phyloP scores from a whole-genome alignment of 2,329 filamentous ascomycete genomes.

The Elsinoe perseae region DNA sequence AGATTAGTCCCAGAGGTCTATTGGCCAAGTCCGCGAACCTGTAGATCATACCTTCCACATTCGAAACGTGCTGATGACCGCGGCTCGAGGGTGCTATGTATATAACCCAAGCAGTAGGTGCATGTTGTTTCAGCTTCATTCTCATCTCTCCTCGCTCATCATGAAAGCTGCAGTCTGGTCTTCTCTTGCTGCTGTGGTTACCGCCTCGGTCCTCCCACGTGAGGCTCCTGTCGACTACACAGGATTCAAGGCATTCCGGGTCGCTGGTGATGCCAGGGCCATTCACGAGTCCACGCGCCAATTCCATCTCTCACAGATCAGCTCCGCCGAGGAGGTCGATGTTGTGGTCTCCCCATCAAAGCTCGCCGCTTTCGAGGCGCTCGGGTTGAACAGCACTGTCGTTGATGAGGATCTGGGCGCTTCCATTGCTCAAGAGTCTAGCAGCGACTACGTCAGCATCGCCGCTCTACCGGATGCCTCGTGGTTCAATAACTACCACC shows the following conservation, averaged over 20 bases:
- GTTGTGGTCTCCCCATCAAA: conserved; percentile 18
- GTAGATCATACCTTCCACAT: conserved; percentile 10
- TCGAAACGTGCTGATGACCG: background rate
- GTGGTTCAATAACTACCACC: conserved; percentile 23
- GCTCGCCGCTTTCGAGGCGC: conserved; percentile 18
- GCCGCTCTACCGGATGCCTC: conserved; percentile 19
- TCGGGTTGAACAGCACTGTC: conserved; percentile 19
- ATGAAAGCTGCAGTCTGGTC: conserved; percentile 6
- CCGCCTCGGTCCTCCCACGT: conserved; percentile 8
- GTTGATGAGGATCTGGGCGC: conserved; percentile 22
- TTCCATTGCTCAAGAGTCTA: conserved; percentile 19
- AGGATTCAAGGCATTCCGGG: conserved; percentile 11
- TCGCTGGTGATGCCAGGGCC: conserved; percentile 8
- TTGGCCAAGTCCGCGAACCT: background rate
- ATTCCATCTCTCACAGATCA: conserved; percentile 8
- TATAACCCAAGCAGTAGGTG: background rate
- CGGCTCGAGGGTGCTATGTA: background rate
- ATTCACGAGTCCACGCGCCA: conserved; percentile 4
- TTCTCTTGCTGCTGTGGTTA: conserved; percentile 10
- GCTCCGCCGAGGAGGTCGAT: conserved; percentile 17
- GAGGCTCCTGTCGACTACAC: conserved; percentile 3
- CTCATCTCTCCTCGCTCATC: background rate
- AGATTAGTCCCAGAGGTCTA: conserved; percentile 5
- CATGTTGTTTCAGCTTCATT: background rate
- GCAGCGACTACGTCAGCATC: conserved; percentile 14